A percentile compares a stretch with the other conserved stretches of the same genome.
Conservation (phyloP, 1,284 basidiomycete genomes). For the Xerocomus minutiporus region DNA sequence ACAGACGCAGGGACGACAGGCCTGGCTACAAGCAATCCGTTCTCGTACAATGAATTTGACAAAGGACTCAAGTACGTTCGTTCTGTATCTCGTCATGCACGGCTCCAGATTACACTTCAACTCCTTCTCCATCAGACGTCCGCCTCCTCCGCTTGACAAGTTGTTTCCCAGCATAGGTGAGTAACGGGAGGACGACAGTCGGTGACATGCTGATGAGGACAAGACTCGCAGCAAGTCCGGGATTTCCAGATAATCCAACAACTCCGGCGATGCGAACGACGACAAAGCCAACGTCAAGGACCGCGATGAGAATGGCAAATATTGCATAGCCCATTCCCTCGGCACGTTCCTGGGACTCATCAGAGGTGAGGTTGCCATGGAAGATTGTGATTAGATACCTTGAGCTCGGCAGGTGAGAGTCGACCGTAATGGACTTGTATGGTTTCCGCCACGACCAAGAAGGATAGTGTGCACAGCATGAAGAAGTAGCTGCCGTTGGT, state of each 20-base stretch:
- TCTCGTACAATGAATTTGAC: too few species aligned
- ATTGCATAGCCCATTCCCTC: conserved; percentile 12
- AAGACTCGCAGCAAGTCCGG: conserved; percentile 15
- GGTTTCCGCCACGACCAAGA: conserved; percentile 19
- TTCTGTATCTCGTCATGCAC: neutral
- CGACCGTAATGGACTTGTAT: conserved; percentile 21
- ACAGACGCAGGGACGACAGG: too few species aligned
- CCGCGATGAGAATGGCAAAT: conserved; percentile 16
- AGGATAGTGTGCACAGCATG: conserved; percentile 12
- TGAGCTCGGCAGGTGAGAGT: conserved; percentile 20
- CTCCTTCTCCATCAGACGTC: too few species aligned
- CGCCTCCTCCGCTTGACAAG: neutral
- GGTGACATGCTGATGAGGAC: conserved; percentile 18
- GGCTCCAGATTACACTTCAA: neutral
- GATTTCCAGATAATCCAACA: conserved; percentile 10
- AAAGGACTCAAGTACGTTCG: too few species aligned
- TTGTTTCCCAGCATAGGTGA: neutral
- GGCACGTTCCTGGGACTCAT: too few species aligned
- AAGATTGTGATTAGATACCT: conserved; percentile 14
- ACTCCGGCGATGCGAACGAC: conserved; percentile 18
- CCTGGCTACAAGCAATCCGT: too few species aligned
- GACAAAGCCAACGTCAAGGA: conserved; percentile 21
- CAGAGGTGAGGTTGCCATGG: too few species aligned
- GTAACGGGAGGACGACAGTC: conserved; percentile 1
- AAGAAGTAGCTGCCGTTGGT: neutral